phyloP scores from a whole-genome alignment of 2,329 filamentous ascomycete genomes.

The Aspergillus arachidicola region DNA sequence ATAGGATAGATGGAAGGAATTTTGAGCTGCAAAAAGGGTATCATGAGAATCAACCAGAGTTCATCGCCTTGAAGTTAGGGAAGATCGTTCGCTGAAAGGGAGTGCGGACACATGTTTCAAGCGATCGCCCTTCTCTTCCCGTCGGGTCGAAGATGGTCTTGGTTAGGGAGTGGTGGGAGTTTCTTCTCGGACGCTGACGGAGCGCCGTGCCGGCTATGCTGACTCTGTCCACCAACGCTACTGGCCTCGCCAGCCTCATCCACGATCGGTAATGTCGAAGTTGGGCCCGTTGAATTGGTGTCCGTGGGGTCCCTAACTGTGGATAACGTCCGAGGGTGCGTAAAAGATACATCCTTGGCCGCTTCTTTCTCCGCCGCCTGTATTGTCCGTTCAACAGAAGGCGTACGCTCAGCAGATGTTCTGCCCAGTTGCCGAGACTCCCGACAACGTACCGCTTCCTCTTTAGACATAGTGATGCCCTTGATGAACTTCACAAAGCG shows the following conservation, averaged over 20 bases:
- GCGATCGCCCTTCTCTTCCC: slow-evolving; percentile 29
- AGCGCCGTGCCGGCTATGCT: slow-evolving; percentile 46
- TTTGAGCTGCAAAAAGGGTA: slow-evolving; percentile 21
- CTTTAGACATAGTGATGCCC: slow-evolving; percentile 84
- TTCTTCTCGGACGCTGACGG: slow-evolving; percentile 32
- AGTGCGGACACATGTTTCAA: slow-evolving; percentile 9
- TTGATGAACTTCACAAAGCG: slow-evolving; percentile 92
- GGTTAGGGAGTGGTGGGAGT: slow-evolving; percentile 29
- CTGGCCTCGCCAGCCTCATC: slow-evolving; percentile 83
- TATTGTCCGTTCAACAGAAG: slow-evolving; percentile 57
- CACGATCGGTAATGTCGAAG: slow-evolving; percentile 75
- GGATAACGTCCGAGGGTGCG: slow-evolving; percentile 64
- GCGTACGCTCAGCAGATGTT: slow-evolving; percentile 34
- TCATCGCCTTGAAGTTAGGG: neutral
- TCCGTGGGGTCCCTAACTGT: slow-evolving; percentile 62
- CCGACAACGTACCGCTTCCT: slow-evolving; percentile 68
- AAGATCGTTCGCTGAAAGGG: neutral
- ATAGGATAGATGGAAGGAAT: slow-evolving; percentile 16
- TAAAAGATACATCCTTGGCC: slow-evolving; percentile 62
- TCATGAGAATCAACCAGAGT: slow-evolving; percentile 22
- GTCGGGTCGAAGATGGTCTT: slow-evolving; percentile 16
- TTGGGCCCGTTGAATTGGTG: slow-evolving; percentile 53
- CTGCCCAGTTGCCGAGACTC: slow-evolving; percentile 32
- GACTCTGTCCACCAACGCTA: slow-evolving; percentile 64
- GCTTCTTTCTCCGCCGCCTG: slow-evolving; percentile 63